These are phyloP conservation scores for Hyphopichia buzzinii DNA, from an alignment of 1,139 yeast species.

Conservation along the genomic window DNA sequence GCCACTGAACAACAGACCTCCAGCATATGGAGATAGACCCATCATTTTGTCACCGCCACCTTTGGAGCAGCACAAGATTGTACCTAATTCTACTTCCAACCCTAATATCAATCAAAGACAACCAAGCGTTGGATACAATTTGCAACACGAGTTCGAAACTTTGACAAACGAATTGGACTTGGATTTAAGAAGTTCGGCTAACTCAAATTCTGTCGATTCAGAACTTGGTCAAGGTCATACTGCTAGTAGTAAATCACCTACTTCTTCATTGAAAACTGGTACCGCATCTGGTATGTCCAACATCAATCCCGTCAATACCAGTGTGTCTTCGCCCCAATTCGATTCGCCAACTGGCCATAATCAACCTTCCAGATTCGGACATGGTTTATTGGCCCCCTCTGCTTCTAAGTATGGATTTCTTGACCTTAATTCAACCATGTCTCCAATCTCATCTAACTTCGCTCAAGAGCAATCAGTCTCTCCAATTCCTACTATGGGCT, in stretches of 20 bases:
- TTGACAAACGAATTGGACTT: slow-evolving; percentile 47
- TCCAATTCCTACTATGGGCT: slow-evolving; percentile 4
- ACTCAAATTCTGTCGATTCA: slow-evolving; percentile 4
- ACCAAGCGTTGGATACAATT: slow-evolving; percentile 44
- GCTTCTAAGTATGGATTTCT: slow-evolving; percentile 21
- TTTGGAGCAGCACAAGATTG: slow-evolving; percentile 20
- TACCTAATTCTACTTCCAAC: slow-evolving; percentile 2
- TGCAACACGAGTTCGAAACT: slow-evolving; percentile 48
- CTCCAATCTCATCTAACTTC: slow-evolving; percentile 16
- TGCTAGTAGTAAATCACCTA: slow-evolving; percentile 35
- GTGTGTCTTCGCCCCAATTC: slow-evolving; percentile 1
- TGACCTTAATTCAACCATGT: slow-evolving; percentile 13
- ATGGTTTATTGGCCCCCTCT: slow-evolving; percentile 22
- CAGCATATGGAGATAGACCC: slow-evolving; percentile 26
- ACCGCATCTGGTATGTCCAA: slow-evolving; percentile 16
- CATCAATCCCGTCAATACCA: slow-evolving; percentile 3
- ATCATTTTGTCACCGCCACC: slow-evolving; percentile 44
- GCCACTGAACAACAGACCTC: background rate
- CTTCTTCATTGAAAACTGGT: background rate
- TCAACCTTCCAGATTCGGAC: slow-evolving; percentile 5
- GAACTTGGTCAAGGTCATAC: slow-evolving; percentile 25
- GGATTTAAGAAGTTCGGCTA: slow-evolving; percentile 29
- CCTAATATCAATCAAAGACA: slow-evolving; percentile 28
- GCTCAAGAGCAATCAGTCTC: slow-evolving; percentile 6
- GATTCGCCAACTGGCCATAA: background rate